A percentile compares a stretch with the other conserved stretches of the same genome.
These are phyloP conservation scores for Pseudogymnoascus sp. DNA, from an alignment of 2,329 filamentous ascomycete genomes.

Conservation along the genomic window DNA sequence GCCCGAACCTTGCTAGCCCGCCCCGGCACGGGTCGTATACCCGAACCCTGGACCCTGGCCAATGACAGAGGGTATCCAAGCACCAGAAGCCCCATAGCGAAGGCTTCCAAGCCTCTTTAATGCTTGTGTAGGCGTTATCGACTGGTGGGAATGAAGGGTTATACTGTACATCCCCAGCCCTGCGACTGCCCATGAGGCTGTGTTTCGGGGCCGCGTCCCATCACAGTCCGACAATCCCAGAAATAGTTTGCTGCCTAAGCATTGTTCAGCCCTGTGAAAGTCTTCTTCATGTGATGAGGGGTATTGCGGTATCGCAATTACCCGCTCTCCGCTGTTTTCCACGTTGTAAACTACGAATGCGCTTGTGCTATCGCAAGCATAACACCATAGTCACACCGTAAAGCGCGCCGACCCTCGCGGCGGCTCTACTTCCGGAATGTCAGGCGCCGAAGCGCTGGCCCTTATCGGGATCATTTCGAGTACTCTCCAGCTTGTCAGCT, in stretches of 20 bases:
- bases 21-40: background rate
- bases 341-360: background rate
- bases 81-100: background rate
- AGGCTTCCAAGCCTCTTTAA: background rate
- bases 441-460: background rate
- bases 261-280: background rate
- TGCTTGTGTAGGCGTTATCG: background rate
- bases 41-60: background rate
- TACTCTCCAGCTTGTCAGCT: background rate
- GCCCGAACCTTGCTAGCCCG: background rate
- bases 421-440: background rate
- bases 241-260: background rate
- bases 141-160: constrained; percentile 1
- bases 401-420: background rate
- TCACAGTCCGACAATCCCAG: background rate
- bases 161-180: background rate
- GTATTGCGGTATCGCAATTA: background rate
- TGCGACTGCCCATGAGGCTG: background rate
- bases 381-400: background rate
- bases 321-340: background rate
- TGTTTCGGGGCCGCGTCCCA: background rate
- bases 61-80: background rate
- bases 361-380: background rate
- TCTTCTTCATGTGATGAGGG: background rate
- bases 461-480: background rate